Percentiles rank a stretch among this genome's conserved stretches.
These are phyloP conservation scores for Rhinocladiella similis DNA, from an alignment of 2,329 filamentous ascomycete genomes.

Conservation along the genomic window DNA sequence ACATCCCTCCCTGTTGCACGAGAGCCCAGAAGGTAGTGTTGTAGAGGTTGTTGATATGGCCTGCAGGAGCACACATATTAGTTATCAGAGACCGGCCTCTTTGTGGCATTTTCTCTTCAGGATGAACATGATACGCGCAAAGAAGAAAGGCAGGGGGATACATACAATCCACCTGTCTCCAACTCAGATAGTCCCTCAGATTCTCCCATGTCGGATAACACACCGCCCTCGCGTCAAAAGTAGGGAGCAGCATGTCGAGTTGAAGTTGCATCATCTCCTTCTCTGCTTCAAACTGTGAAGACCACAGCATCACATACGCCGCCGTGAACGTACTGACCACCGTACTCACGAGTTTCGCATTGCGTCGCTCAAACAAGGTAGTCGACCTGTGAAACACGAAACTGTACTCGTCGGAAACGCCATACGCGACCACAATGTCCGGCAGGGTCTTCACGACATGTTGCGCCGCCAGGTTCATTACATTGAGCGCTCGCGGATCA, in stretches of 20 bases:
- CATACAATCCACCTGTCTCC: conserved; percentile 94
- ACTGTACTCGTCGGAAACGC: conserved; percentile 92
- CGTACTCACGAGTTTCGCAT: conserved; percentile 86
- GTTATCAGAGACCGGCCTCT: no score
- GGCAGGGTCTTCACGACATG: conserved; percentile 80
- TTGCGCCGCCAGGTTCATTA: conserved; percentile 93
- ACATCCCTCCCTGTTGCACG: conserved; percentile 74
- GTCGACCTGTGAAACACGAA: conserved; percentile 86
- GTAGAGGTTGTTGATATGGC: conserved; percentile 97
- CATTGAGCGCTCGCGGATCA: conserved; percentile 78
- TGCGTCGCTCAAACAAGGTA: conserved; percentile 79
- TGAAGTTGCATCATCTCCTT: neutral
- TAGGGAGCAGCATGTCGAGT: conserved; percentile 69
- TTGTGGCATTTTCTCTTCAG: no score
- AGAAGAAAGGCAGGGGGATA: no score
- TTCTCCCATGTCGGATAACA: conserved; percentile 82
- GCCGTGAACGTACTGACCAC: conserved; percentile 92
- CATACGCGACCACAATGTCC: conserved; percentile 85
- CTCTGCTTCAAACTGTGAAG: neutral
- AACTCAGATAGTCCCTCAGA: conserved; percentile 91
- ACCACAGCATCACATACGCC: conserved; percentile 82
- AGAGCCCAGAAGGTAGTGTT: conserved; percentile 96
- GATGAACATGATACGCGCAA: no score
- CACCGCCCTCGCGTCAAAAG: conserved; percentile 89
- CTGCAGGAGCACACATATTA: conserved; percentile 43